Conservation (phyloP, 345 rosid species). For the Gossypium turneri region DNA sequence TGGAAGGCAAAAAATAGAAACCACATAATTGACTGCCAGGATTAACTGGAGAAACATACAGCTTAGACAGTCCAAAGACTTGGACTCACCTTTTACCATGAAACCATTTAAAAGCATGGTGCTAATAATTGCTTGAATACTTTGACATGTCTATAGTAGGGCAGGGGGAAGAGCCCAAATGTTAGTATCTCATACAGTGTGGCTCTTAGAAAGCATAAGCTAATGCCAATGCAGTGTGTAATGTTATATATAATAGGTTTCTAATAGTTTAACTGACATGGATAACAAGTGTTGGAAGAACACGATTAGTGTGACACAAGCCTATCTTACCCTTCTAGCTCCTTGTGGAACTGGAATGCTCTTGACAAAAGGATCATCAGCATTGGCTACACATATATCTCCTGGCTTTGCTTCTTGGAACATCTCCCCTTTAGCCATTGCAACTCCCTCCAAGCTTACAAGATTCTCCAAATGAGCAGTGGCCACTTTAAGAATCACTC, state of each 20-base stretch:
- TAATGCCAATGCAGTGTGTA: background rate
- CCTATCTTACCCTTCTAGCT: constrained; percentile 22
- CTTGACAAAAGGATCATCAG: constrained; percentile 32
- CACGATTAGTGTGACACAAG: background rate
- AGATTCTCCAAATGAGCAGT: constrained; percentile 32
- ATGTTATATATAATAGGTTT: background rate
- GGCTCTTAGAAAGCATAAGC: background rate
- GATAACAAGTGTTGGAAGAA: background rate
- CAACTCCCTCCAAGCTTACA: constrained; percentile 26
- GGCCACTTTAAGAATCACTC: constrained; percentile 28
- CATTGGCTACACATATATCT: constrained; percentile 30
- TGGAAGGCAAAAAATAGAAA: background rate
- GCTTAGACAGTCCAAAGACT: background rate
- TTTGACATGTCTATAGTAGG: background rate
- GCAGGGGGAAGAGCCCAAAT: background rate
- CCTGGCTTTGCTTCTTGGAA: constrained; percentile 16
- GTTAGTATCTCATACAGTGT: background rate
- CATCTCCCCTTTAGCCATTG: constrained; percentile 29
- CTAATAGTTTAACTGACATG: background rate
- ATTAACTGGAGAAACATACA: background rate
- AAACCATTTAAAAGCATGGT: background rate
- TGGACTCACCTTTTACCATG: background rate
- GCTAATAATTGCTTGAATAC: background rate
- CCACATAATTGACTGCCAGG: background rate
- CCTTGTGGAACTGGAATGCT: constrained; percentile 22